Conservation (phyloP, 768 basidiomycete genomes). For the Baorangia bicolor region DNA sequence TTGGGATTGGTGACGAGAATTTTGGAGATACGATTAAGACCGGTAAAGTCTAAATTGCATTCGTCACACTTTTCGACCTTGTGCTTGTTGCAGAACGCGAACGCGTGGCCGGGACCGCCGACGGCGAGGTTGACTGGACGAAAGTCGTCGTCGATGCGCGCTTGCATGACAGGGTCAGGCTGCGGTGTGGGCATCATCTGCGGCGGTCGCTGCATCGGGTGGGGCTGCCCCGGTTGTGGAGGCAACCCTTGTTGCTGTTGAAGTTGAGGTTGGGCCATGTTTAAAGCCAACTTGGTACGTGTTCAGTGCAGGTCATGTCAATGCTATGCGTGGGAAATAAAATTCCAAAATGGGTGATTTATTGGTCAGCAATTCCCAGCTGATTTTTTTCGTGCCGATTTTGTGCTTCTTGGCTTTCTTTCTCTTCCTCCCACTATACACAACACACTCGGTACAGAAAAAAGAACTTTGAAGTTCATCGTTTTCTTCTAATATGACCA, state of each 20-base stretch:
- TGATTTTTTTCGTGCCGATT: slow-evolving; percentile 25
- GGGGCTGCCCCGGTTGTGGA: slow-evolving; percentile 33
- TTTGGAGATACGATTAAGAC: slow-evolving; percentile 74
- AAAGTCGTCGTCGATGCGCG: slow-evolving; percentile 75
- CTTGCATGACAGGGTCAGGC: slow-evolving; percentile 73
- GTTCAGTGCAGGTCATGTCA: background rate
- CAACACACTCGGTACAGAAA: slow-evolving; percentile 23
- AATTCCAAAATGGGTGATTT: background rate
- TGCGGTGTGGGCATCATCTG: slow-evolving; percentile 45
- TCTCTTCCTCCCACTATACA: slow-evolving; percentile 24
- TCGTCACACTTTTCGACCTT: slow-evolving; percentile 69
- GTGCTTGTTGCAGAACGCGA: slow-evolving; percentile 66
- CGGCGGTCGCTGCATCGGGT: slow-evolving; percentile 35
- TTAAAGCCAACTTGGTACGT: background rate
- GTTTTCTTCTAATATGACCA: slow-evolving; percentile 70
- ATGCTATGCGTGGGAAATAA: slow-evolving; percentile 9
- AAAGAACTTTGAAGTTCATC: slow-evolving; percentile 31
- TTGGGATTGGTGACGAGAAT: slow-evolving; percentile 67
- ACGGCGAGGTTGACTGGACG: slow-evolving; percentile 55
- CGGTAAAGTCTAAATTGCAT: slow-evolving; percentile 72
- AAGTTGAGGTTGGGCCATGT: slow-evolving; percentile 65
- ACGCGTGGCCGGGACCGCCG: slow-evolving; percentile 48
- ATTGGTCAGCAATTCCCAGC: slow-evolving; percentile 31
- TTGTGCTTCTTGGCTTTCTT: slow-evolving; percentile 19
- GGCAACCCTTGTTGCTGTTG: slow-evolving; percentile 50